phyloP scores from a whole-genome alignment of 768 basidiomycete species.

The Russula sp. region DNA sequence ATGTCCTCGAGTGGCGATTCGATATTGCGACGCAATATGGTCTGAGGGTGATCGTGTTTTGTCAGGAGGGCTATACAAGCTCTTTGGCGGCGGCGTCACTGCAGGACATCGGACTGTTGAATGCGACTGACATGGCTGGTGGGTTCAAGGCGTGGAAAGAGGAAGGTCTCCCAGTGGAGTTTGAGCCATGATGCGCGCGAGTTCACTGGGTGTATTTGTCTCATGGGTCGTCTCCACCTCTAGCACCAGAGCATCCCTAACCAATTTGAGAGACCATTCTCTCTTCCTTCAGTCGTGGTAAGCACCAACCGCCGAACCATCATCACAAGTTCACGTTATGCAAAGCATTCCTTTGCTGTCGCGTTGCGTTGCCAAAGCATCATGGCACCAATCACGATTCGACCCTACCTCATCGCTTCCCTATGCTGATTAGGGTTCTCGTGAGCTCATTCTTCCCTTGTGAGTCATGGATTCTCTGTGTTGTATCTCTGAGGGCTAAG shows the following conservation, averaged over 20 bases:
- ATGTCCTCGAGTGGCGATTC: constrained; percentile 74
- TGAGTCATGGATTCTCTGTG: not conserved
- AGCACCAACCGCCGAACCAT: not conserved
- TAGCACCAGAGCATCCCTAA: not conserved
- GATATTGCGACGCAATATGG: constrained; percentile 77
- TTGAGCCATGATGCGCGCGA: constrained; percentile 3
- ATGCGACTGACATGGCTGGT: constrained; percentile 73
- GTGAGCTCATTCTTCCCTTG: too few relatives aligned
- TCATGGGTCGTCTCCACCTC: not conserved
- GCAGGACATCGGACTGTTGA: constrained; percentile 63
- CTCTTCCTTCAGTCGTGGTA: constrained; percentile 5
- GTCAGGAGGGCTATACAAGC: constrained; percentile 66
- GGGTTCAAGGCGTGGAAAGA: constrained; percentile 69
- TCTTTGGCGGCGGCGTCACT: constrained; percentile 67
- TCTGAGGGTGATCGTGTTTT: constrained; percentile 65
- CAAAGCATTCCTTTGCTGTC: not conserved
- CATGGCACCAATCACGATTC: not conserved
- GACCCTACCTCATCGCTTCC: too few relatives aligned
- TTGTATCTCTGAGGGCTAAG: not conserved
- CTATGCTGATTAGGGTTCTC: not conserved
- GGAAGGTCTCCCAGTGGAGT: constrained; percentile 48
- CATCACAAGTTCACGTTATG: not conserved
- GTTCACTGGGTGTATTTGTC: not conserved
- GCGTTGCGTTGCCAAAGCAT: not conserved
- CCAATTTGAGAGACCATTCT: not conserved